Percentiles rank a stretch among this genome's conserved stretches.
Conservation (phyloP, 106 monocot species). For the Dendrobium nobile region DNA sequence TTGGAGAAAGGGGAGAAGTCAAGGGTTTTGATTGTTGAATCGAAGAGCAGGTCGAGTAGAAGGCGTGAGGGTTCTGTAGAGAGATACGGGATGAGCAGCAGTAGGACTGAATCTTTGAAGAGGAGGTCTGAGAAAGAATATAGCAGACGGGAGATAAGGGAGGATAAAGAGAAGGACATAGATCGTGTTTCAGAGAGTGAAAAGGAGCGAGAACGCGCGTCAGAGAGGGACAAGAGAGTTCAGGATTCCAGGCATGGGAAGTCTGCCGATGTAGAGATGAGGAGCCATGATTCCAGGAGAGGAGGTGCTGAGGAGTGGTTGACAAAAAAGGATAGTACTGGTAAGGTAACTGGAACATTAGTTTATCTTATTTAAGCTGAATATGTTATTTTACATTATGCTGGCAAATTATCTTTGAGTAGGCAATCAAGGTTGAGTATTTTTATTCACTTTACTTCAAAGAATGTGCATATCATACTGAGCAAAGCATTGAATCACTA, state of each 20-base stretch:
- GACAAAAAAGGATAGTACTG: slow-evolving; percentile 20
- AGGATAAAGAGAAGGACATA: slow-evolving; percentile 25
- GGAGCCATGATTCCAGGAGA: slow-evolving; percentile 2
- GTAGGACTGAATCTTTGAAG: slow-evolving; percentile 24
- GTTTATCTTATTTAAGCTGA: background rate
- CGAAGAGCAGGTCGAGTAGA: slow-evolving; percentile 37
- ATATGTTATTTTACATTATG: background rate
- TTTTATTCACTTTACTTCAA: background rate
- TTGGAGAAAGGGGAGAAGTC: slow-evolving; percentile 25
- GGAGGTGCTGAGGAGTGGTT: slow-evolving; percentile 12
- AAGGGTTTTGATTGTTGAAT: slow-evolving; percentile 33
- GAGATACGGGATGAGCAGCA: slow-evolving; percentile 29
- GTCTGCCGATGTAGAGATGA: slow-evolving; percentile 8
- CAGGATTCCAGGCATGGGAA: slow-evolving; percentile 23
- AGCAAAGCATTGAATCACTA: background rate
- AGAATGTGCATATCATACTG: background rate
- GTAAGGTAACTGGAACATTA: slow-evolving; percentile 16
- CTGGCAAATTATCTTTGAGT: slow-evolving; percentile 2
- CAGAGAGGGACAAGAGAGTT: slow-evolving; percentile 23
- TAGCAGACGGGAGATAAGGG: slow-evolving; percentile 34
- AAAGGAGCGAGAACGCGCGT: slow-evolving; percentile 20
- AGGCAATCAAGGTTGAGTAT: background rate
- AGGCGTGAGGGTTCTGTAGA: slow-evolving; percentile 30
- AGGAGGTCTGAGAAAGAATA: slow-evolving; percentile 47
- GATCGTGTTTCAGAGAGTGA: slow-evolving; percentile 14